phyloP scores from a whole-genome alignment of 192 early-diverging fungal species.

The Cetraspora pellucida region DNA sequence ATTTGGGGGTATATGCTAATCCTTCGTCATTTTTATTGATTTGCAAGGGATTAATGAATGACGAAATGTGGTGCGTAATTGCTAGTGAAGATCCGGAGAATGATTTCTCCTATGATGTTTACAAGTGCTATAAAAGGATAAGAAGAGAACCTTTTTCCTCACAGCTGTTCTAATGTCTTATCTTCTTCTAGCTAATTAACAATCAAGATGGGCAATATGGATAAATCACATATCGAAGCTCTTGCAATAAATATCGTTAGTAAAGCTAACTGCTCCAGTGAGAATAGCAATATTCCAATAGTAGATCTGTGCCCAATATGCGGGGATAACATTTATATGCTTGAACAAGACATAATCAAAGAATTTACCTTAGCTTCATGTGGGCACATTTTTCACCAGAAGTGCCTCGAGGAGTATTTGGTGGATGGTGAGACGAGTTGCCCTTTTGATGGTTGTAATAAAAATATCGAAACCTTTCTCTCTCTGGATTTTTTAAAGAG shows the following conservation, averaged over 20 bases:
- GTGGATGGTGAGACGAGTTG: neutral
- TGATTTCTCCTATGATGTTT: constrained; percentile 2
- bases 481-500: neutral
- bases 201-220: neutral
- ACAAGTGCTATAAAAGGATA: constrained; percentile 29
- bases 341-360: neutral
- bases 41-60: too few species aligned
- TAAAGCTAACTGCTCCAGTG: neutral
- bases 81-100: constrained; percentile 1
- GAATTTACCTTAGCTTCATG: neutral
- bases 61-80: neutral
- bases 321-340: neutral
- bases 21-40: too few species aligned
- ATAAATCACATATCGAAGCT: neutral
- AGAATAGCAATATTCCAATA: neutral
- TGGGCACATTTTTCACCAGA: neutral
- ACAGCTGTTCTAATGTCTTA: too few species aligned
- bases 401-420: neutral
- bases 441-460: neutral
- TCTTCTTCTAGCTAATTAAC: too few species aligned
- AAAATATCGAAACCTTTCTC: constrained; percentile 5
- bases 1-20: constrained; percentile 16
- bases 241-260: neutral
- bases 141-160: too few species aligned
- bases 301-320: neutral